These are phyloP conservation scores for Geranium incanum DNA, from an alignment of 441 rosid genomes.

Conservation along the genomic window DNA sequence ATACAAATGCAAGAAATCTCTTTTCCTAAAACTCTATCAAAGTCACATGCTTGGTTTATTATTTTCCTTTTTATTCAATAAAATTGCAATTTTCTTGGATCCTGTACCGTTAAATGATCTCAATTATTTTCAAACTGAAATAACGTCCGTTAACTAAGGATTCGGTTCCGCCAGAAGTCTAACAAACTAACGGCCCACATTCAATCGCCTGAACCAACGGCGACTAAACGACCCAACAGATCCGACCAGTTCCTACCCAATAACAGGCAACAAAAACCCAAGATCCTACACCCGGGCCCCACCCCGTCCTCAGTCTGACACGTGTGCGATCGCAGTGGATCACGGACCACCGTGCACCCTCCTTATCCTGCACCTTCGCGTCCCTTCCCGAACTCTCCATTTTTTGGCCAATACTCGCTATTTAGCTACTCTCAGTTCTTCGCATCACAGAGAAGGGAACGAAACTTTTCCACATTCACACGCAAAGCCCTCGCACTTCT, in stretches of 20 bases:
- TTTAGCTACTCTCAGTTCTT: background rate
- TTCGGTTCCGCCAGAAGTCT: background rate
- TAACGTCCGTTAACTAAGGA: background rate
- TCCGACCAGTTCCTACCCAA: background rate
- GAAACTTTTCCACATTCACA: background rate
- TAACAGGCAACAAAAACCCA: too few relatives aligned
- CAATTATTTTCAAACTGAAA: background rate
- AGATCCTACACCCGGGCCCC: background rate
- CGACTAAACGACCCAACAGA: background rate
- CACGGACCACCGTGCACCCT: too few relatives aligned
- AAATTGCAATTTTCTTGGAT: background rate
- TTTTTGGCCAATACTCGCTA: background rate
- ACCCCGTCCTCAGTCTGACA: background rate
- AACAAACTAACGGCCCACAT: background rate
- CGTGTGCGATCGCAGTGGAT: background rate
- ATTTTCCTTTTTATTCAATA: too few relatives aligned
- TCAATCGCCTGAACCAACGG: background rate
- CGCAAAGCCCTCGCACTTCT: background rate
- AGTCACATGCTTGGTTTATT: too few relatives aligned
- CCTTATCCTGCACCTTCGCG: background rate
- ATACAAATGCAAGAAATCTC: too few relatives aligned
- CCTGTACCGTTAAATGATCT: background rate
- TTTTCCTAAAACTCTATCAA: too few relatives aligned
- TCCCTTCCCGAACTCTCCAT: background rate
- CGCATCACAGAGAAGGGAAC: background rate